Conservation (phyloP, 176 grass and related monocot genomes). For the Oryza rufipogon region DNA sequence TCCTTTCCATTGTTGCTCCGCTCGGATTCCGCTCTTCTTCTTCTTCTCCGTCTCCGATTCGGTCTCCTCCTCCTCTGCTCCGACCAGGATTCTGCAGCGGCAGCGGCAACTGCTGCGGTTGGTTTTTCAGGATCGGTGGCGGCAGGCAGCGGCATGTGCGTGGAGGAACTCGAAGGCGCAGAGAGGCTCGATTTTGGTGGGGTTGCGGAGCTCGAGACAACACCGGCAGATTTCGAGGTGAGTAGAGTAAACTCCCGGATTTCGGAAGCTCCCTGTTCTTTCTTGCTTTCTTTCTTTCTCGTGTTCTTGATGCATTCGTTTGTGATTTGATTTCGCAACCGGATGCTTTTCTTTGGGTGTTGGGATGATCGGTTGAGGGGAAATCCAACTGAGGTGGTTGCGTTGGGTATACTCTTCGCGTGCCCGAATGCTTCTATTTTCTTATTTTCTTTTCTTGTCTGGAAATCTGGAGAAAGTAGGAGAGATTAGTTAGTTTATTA, state of each 20-base stretch:
- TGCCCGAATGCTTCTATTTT: conserved; percentile 23
- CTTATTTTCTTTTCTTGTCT: neutral
- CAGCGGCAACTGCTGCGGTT: neutral
- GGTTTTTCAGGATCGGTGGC: neutral
- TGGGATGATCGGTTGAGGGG: neutral
- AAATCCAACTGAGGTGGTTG: conserved; percentile 9
- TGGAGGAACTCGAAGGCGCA: conserved; percentile 69
- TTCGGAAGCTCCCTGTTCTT: neutral
- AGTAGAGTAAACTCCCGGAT: conserved; percentile 3
- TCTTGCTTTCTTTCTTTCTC: neutral
- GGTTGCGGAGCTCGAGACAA: conserved; percentile 45
- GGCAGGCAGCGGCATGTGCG: conserved; percentile 54
- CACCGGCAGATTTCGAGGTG: conserved; percentile 48
- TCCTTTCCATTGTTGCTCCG: neutral
- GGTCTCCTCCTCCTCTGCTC: neutral
- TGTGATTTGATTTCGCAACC: neutral
- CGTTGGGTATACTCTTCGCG: conserved; percentile 23
- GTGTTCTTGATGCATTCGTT: neutral
- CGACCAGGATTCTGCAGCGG: neutral
- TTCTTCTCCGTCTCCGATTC: neutral
- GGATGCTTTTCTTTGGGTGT: neutral
- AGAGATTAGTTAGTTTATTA: conserved; percentile 29
- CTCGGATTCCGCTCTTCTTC: neutral
- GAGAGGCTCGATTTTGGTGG: conserved; percentile 52
- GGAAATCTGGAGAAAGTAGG: conserved; percentile 1